Conservation (phyloP, 1,284 basidiomycete species). For the Naganishia sp. region DNA sequence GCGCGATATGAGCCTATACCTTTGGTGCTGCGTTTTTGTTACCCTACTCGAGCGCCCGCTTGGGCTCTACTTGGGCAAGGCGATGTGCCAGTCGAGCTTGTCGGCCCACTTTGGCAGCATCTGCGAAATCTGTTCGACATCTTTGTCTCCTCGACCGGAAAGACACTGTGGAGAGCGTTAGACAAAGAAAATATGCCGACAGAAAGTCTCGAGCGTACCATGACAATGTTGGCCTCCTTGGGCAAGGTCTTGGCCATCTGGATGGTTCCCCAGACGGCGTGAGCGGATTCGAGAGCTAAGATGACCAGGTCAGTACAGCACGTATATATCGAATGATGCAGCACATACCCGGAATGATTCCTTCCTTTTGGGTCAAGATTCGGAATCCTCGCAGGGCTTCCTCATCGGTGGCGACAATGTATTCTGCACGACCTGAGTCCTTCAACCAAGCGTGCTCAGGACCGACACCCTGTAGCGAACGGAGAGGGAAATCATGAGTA, state of each 20-base stretch:
- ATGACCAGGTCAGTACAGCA: constrained; percentile 29
- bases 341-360: constrained; percentile 88
- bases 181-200: neutral
- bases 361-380: constrained; percentile 85
- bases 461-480: constrained; percentile 66
- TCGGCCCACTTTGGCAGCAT: constrained; percentile 86
- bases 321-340: neutral
- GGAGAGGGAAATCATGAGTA: constrained; percentile 44
- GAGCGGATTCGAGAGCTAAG: constrained; percentile 86
- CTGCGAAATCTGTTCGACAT: constrained; percentile 86
- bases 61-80: constrained; percentile 28
- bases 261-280: constrained; percentile 91
- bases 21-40: neutral
- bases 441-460: constrained; percentile 98
- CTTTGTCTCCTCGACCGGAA: constrained; percentile 90
- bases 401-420: constrained; percentile 88
- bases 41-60: constrained; percentile 4
- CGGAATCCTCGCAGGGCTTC: constrained; percentile 91
- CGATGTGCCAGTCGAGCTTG: constrained; percentile 78
- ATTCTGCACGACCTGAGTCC: constrained; percentile 89
- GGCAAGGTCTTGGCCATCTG: constrained; percentile 79
- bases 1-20: no score
- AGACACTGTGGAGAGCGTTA: constrained; percentile 63
- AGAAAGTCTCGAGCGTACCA: constrained; percentile 62
- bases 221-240: constrained; percentile 83